These are phyloP conservation scores for Tuber brumale DNA, from an alignment of 495 filamentous ascomycete species.

Conservation along the genomic window DNA sequence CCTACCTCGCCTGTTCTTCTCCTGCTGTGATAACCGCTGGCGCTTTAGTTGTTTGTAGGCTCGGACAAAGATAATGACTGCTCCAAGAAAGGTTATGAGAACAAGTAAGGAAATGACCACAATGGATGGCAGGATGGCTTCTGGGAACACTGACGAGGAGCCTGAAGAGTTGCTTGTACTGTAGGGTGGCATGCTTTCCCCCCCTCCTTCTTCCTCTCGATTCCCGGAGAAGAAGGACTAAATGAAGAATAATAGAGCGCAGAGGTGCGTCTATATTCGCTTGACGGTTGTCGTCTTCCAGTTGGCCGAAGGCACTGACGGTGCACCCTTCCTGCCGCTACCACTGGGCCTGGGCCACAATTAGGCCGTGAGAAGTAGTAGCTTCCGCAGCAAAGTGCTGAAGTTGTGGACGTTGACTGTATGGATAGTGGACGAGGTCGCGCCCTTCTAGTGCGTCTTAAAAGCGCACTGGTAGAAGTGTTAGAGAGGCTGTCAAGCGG, in stretches of 20 bases:
- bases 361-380: conserved; percentile 15
- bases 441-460: conserved; percentile 14
- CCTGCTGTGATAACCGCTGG: conserved; percentile 21
- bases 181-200: conserved; percentile 24
- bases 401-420: conserved; percentile 9
- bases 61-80: conserved; percentile 39
- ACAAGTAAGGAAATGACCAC: conserved; percentile 38
- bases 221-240: conserved; percentile 6
- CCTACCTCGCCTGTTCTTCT: neutral
- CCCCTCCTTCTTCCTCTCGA: conserved; percentile 11
- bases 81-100: conserved; percentile 41
- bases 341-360: conserved; percentile 21
- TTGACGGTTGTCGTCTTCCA: neutral
- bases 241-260: neutral
- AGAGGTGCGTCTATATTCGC: conserved; percentile 7
- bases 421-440: conserved; percentile 18
- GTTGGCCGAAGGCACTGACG: conserved; percentile 21
- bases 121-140: conserved; percentile 38
- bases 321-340: conserved; percentile 30
- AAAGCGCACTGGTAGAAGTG: conserved; percentile 15
- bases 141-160: conserved; percentile 41
- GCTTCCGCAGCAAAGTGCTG: conserved; percentile 16
- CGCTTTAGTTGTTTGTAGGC: conserved; percentile 31
- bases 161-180: conserved; percentile 17
- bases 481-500: conserved; percentile 26